phyloP scores from a whole-genome alignment of 257 asterid species.

The Solanum clarkiae region DNA sequence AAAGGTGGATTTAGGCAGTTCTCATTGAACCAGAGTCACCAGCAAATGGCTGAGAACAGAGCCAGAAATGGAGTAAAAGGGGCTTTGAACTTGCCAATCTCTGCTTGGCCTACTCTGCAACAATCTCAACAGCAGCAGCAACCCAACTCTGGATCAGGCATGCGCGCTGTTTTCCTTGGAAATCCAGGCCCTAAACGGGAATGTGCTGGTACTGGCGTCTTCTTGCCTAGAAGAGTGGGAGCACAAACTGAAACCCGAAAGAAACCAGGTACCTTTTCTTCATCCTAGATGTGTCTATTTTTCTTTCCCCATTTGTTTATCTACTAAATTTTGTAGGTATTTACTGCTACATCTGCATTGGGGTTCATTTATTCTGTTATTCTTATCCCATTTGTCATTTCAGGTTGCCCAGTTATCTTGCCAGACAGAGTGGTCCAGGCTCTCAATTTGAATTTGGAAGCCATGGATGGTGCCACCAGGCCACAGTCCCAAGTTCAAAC shows the following conservation, averaged over 20 bases:
- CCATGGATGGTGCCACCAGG: conserved; percentile 1
- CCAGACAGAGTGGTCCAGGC: conserved; percentile 69
- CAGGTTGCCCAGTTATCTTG: conserved; percentile 48
- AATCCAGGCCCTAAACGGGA: conserved; percentile 34
- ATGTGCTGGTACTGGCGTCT: conserved; percentile 79
- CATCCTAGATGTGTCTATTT: background rate
- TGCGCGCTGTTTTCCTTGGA: conserved; percentile 33
- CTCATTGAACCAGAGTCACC: conserved; percentile 12
- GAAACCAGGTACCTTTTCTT: conserved; percentile 28
- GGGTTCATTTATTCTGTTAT: background rate
- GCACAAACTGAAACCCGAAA: conserved; percentile 25
- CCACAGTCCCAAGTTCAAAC: conserved; percentile 2
- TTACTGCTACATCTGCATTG: background rate
- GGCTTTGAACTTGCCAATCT: conserved; percentile 6
- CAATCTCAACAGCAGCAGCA: conserved; percentile 20
- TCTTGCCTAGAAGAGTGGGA: conserved; percentile 46
- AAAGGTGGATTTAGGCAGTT: conserved; percentile 16
- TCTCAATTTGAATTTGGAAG: conserved; percentile 40
- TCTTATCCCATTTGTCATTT: background rate
- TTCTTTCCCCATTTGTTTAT: too few species aligned
- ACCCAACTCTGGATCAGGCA: conserved; percentile 15
- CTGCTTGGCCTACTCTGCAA: conserved; percentile 46
- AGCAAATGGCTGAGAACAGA: conserved; percentile 10
- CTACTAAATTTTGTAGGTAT: background rate
- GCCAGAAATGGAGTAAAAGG: conserved; percentile 3